These are phyloP conservation scores for Penicillium fimorum DNA, from an alignment of 495 filamentous ascomycete species.

Conservation along the genomic window DNA sequence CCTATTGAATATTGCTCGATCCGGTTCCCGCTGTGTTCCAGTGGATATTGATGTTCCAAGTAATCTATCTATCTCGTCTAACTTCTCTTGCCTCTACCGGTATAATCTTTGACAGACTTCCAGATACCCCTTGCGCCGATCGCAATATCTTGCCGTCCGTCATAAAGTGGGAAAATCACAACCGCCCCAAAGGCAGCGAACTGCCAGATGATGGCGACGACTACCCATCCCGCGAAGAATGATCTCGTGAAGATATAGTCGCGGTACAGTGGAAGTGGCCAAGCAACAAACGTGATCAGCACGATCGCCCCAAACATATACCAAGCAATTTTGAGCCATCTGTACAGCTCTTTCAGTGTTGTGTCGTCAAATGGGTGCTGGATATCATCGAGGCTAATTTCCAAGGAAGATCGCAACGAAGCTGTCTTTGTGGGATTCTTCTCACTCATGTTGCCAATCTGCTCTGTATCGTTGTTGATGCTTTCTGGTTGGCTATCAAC, in stretches of 20 bases:
- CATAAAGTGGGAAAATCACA: conserved; percentile 46
- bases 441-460: background rate
- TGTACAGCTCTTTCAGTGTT: conserved; percentile 32
- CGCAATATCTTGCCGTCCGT: conserved; percentile 39
- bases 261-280: conserved; percentile 46
- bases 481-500: background rate
- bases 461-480: conserved; percentile 17
- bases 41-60: no score
- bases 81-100: background rate
- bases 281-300: conserved; percentile 40
- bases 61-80: background rate
- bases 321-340: conserved; percentile 41
- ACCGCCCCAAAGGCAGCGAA: conserved; percentile 44
- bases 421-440: background rate
- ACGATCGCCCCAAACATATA: conserved; percentile 40
- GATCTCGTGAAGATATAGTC: conserved; percentile 45
- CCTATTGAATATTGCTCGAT: background rate
- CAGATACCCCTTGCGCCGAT: conserved; percentile 29
- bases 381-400: conserved; percentile 27
- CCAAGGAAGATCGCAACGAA: background rate
- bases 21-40: background rate
- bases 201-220: conserved; percentile 47
- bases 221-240: conserved; percentile 48
- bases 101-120: conserved; percentile 15
- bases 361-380: conserved; percentile 36